Conservation (phyloP, 805 yeast species). For the Starmerella sirachaensis region DNA sequence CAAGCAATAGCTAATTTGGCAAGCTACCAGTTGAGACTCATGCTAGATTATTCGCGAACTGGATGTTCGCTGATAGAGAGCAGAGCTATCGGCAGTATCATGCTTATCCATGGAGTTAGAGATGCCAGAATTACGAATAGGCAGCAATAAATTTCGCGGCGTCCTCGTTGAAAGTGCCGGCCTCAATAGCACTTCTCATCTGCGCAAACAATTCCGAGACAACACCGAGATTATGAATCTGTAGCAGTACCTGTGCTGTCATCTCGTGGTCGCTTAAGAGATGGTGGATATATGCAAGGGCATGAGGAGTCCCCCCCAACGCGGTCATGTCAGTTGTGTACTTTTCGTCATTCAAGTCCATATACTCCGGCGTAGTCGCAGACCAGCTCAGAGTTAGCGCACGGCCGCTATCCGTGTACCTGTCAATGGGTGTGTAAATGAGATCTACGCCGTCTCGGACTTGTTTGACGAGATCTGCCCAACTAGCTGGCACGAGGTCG, state of each 20-base stretch:
- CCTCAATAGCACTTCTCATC: constrained; percentile 25
- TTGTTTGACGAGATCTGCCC: constrained; percentile 18
- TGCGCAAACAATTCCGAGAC: constrained; percentile 26
- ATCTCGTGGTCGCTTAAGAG: constrained; percentile 33
- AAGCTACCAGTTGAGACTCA: too few species aligned
- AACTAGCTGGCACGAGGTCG: constrained; percentile 17
- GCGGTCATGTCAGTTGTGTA: constrained; percentile 26
- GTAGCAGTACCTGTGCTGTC: constrained; percentile 34
- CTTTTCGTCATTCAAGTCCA: constrained; percentile 27
- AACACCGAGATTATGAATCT: constrained; percentile 30
- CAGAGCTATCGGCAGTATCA: too few species aligned
- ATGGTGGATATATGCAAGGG: constrained; percentile 34
- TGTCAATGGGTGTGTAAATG: constrained; percentile 26
- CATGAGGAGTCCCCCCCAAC: constrained; percentile 24
- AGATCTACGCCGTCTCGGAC: constrained; percentile 29
- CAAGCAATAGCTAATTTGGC: too few species aligned
- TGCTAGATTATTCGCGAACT: too few species aligned
- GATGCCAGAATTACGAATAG: constrained; percentile 1
- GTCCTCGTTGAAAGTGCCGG: constrained; percentile 25
- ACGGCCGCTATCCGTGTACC: constrained; percentile 29
- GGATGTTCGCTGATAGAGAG: too few species aligned
- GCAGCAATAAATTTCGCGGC: constrained; percentile 1
- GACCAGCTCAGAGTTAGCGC: constrained; percentile 28
- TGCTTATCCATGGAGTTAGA: not conserved
- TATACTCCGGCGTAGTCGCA: constrained; percentile 18